A percentile compares a stretch with the other conserved stretches of the same genome.
These are phyloP conservation scores for Conringia planisiliqua DNA, from an alignment of 345 rosid species.

Conservation along the genomic window DNA sequence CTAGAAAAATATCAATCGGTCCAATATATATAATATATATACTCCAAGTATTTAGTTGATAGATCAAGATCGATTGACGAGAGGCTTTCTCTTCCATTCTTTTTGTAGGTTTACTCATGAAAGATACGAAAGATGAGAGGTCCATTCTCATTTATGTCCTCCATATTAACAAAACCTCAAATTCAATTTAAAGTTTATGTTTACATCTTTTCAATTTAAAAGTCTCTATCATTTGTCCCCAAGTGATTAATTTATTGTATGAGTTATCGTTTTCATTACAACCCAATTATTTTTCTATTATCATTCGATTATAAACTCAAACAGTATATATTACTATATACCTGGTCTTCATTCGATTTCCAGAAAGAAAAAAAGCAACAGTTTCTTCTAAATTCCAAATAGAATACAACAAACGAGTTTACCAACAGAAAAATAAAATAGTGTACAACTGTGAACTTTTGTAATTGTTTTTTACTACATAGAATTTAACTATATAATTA, in stretches of 20 bases:
- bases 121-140: constrained; percentile 12
- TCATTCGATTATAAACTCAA: not conserved
- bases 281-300: not conserved
- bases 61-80: constrained; percentile 10
- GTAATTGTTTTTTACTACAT: not conserved
- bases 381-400: not conserved
- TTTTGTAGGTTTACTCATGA: constrained; percentile 18
- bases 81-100: not conserved
- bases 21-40: not conserved
- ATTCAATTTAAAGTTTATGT: not conserved
- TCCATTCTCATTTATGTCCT: constrained; percentile 15
- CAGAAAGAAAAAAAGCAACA: not conserved
- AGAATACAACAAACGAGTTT: not conserved
- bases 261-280: constrained; percentile 5
- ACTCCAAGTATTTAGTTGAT: constrained; percentile 4
- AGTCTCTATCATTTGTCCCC: constrained; percentile 18
- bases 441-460: not conserved
- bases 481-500: not conserved
- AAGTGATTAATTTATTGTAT: not conserved
- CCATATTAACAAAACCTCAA: constrained; percentile 8
- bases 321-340: not conserved
- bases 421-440: not conserved
- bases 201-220: not conserved
- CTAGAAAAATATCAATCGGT: not conserved
- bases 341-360: not conserved